Evolutionary conservation across 305 asterid genomes (phyloP).

Genomic region (Rubia occidens): DNA sequence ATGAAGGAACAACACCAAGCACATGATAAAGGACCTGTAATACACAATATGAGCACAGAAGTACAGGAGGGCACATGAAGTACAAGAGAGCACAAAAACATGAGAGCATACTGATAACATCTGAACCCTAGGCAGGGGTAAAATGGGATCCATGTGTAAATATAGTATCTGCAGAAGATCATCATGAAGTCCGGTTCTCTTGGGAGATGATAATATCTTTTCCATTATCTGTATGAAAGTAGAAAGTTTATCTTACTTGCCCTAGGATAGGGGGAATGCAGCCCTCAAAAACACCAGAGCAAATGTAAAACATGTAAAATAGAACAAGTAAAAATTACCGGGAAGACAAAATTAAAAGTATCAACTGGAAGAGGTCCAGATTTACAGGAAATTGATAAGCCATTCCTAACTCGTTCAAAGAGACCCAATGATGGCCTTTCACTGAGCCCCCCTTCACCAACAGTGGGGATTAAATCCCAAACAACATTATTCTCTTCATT

Average conservation of each 20-base stretch:
- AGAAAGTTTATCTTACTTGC: slow-evolving; percentile 3
- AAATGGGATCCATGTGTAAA: slow-evolving; percentile 88
- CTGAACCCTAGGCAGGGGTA: slow-evolving; percentile 88
- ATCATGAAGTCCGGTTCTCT: slow-evolving; percentile 88
- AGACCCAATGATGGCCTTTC: slow-evolving; percentile 60
- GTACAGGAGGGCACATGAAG: background rate
- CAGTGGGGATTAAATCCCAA: slow-evolving; percentile 62
- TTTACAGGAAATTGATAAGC: slow-evolving; percentile 76
- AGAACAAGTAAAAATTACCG: slow-evolving; percentile 39
- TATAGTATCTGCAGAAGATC: slow-evolving; percentile 77
- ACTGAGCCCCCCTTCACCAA: slow-evolving; percentile 47
- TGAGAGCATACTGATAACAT: slow-evolving; percentile 71
- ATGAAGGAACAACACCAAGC: slow-evolving; percentile 89
- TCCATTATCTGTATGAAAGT: slow-evolving; percentile 61
- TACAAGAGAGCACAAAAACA: background rate
- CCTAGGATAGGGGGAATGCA: background rate
- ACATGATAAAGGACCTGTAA: slow-evolving; percentile 88
- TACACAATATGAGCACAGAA: slow-evolving; percentile 26
- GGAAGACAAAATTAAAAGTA: slow-evolving; percentile 84
- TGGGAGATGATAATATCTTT: slow-evolving; percentile 73
- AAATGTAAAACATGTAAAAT: slow-evolving; percentile 12
- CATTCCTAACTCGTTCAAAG: slow-evolving; percentile 75
- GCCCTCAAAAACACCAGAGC: slow-evolving; percentile 2
- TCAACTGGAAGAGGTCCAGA: slow-evolving; percentile 96
- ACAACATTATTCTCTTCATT: slow-evolving; percentile 51